Conservation (phyloP, 441 rosid species). For the Populus hybrid region DNA sequence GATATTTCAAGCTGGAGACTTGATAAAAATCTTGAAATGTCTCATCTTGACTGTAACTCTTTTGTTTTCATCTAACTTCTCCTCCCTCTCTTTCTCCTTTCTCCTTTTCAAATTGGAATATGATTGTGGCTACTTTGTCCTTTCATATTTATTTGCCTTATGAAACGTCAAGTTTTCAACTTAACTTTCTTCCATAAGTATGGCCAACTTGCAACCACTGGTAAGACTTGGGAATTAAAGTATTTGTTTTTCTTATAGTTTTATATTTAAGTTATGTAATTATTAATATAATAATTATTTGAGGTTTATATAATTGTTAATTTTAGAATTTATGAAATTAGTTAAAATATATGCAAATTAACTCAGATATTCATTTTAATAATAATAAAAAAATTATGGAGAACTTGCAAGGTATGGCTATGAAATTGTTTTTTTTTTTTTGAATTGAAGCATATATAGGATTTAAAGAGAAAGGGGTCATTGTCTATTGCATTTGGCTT, state of each 20-base stretch:
- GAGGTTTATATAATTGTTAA: no score
- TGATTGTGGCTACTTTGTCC: slow-evolving; percentile 9
- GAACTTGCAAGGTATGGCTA: background rate
- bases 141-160: background rate
- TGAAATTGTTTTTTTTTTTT: no score
- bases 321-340: no score
- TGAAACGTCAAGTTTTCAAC: background rate
- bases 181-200: background rate
- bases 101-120: background rate
- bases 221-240: no score
- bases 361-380: no score
- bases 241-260: no score
- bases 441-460: background rate
- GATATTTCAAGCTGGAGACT: background rate
- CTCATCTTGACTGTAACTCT: background rate
- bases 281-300: no score
- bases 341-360: no score
- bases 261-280: no score
- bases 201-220: background rate
- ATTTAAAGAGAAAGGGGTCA: slow-evolving; percentile 1
- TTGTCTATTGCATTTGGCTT: background rate
- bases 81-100: no score
- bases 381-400: no score
- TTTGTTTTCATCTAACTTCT: background rate
- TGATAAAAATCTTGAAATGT: background rate